These are phyloP conservation scores for Silene conica DNA, from an alignment of 148 eudicot genomes.

Conservation along the genomic window DNA sequence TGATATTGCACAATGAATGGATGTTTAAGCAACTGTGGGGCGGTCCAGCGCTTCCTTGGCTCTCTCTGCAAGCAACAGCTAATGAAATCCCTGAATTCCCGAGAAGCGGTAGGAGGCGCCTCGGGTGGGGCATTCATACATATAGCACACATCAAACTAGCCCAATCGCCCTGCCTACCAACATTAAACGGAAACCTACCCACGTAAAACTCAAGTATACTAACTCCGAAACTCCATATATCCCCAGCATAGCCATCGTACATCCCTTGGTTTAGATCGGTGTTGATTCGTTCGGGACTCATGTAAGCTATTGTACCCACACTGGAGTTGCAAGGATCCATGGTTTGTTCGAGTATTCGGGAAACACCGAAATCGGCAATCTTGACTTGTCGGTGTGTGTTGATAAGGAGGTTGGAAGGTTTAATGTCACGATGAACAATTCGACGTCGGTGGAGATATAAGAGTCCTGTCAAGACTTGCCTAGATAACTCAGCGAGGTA, in stretches of 20 bases:
- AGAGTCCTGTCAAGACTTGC: constrained; percentile 56
- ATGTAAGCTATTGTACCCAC: constrained; percentile 89
- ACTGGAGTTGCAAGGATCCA: constrained; percentile 81
- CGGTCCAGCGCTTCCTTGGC: constrained; percentile 66
- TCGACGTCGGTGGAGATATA: constrained; percentile 51
- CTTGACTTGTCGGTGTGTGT: constrained; percentile 42
- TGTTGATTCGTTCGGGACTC: constrained; percentile 80
- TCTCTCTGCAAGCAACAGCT: constrained; percentile 74
- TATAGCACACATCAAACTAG: constrained; percentile 76
- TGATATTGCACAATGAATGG: constrained; percentile 45
- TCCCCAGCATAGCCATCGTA: constrained; percentile 83
- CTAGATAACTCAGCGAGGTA: constrained; percentile 46
- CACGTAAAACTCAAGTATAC: constrained; percentile 66
- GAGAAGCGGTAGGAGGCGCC: constrained; percentile 57
- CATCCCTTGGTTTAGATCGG: constrained; percentile 71
- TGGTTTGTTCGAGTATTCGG: constrained; percentile 58
- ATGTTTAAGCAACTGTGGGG: constrained; percentile 44
- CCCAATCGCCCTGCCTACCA: constrained; percentile 74
- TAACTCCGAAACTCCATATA: constrained; percentile 86
- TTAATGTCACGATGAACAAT: constrained; percentile 85
- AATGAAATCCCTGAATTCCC: constrained; percentile 68
- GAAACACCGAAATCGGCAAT: constrained; percentile 82
- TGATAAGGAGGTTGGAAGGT: constrained; percentile 65
- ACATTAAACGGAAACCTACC: constrained; percentile 71
- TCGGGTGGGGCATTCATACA: constrained; percentile 72